Base-by-base conservation (phyloP, 2,329 filamentous ascomycete genomes). In the Penicillium sp. region DNA sequence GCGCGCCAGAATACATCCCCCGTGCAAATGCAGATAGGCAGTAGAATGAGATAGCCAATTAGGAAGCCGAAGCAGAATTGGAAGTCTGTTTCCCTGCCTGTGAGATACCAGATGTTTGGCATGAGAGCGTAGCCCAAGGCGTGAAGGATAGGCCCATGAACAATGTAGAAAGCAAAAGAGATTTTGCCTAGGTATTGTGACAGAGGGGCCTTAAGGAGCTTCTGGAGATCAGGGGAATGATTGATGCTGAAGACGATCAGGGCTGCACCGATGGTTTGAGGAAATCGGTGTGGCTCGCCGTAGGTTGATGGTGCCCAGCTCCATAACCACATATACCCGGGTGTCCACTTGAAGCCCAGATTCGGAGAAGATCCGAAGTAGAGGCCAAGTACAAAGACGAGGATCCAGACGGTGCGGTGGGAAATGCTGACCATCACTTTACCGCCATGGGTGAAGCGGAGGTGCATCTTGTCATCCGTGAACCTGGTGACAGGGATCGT, bases 1-100 rank as follows among this genome's bases (percentile, higher is more conserved):
- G 60, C 59, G 17, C 76, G 67, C 74, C 75, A 79, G 50, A 79
- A 80, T 3, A 81, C 39, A 55, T 81, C 77, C 1, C 73, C 72
- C 4, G 69, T 64, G 69, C 75, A 80, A 4, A 80, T 62, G 0
- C 72, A 57, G 17, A 67, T 37, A 5, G 60, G 52, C 3, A 68
- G 47, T 38, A 65, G 66, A 26, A 67, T 56, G 18, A 55, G 23
- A 55, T 65, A 68, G 12, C 64, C 63, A 18, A 68, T 54, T 5
- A 65, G 37, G 32, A 66, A 66, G 1, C 63, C 66, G 11, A 62
- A 35, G 31, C 64, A 61, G 40, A 66, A 68, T 35, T 62, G 57
- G 16, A 60, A 53, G 32, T 67, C 44, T 1, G 59, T 63, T 35
- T 65, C 56, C 37, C 62, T 64, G 42, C 66, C 67, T 3, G 60